phyloP scores from a whole-genome alignment of 2,329 filamentous ascomycete species.

The Exophiala aquamarina region DNA sequence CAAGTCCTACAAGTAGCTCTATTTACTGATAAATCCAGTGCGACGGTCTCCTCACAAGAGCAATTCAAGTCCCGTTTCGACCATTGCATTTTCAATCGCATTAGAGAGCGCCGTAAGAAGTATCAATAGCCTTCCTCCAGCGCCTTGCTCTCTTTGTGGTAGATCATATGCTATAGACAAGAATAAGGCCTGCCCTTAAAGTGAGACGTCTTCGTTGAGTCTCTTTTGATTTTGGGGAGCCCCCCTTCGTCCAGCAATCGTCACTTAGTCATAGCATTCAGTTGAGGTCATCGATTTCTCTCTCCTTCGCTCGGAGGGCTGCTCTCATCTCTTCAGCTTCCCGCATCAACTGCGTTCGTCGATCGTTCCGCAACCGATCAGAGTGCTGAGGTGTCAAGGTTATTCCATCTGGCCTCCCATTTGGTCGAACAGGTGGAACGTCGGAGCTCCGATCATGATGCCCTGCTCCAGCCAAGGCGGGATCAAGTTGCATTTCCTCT shows the following conservation, averaged over 20 bases:
- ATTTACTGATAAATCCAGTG: too few relatives aligned
- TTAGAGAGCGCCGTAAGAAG: neutral
- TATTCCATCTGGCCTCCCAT: conserved; percentile 11
- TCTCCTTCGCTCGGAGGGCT: conserved; percentile 70
- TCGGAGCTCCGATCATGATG: conserved; percentile 34
- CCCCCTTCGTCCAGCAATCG: too few relatives aligned
- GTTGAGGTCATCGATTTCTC: conserved; percentile 62
- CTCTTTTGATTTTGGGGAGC: too few relatives aligned
- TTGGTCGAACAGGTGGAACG: conserved; percentile 16
- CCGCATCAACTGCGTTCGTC: conserved; percentile 54
- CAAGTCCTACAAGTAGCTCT: too few relatives aligned
- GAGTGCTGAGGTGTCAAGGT: conserved; percentile 25
- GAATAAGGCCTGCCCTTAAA: too few relatives aligned
- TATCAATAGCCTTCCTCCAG: conserved; percentile 3
- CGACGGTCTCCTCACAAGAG: too few relatives aligned
- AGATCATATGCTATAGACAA: too few relatives aligned
- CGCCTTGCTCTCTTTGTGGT: conserved; percentile 7
- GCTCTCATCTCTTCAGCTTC: conserved; percentile 77
- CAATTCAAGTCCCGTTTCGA: too few relatives aligned
- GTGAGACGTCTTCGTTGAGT: too few relatives aligned
- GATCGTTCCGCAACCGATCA: conserved; percentile 13
- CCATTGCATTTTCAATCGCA: too few relatives aligned
- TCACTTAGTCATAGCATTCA: conserved; percentile 17
- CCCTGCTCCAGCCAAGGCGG: conserved; percentile 35
- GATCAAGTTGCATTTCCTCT: conserved; percentile 43